Conservation (phyloP, 441 rosid species). For the Gossypium trilobum region DNA sequence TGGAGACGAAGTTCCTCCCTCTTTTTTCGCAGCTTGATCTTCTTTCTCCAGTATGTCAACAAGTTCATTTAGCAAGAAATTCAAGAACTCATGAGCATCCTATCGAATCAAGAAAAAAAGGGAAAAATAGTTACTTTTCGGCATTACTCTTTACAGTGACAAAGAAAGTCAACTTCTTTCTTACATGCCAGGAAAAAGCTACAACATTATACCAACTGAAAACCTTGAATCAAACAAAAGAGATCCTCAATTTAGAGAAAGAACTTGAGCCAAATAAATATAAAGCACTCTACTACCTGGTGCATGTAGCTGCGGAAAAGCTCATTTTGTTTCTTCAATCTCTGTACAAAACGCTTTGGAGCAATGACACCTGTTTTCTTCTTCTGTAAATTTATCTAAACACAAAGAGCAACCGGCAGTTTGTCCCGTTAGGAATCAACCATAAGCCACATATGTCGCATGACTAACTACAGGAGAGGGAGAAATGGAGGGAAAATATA, state of each 20-base stretch:
- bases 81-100: constrained; percentile 97
- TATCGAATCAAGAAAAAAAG: constrained; percentile 19
- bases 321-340: constrained; percentile 97
- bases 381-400: constrained; percentile 91
- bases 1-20: constrained; percentile 57
- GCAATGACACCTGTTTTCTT: constrained; percentile 98
- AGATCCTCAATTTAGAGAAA: background rate
- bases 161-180: background rate
- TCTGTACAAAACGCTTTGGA: constrained; percentile 92
- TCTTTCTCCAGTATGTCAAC: constrained; percentile 90
- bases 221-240: background rate
- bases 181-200: background rate
- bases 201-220: background rate
- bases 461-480: background rate
- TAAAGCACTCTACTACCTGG: constrained; percentile 43
- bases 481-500: background rate
- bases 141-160: background rate
- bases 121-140: background rate
- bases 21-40: constrained; percentile 60
- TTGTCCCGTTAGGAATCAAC: constrained; percentile 17
- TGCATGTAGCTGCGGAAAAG: constrained; percentile 97
- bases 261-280: background rate
- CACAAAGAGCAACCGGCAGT: constrained; percentile 15
- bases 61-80: constrained; percentile 83
- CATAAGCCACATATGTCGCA: background rate